A percentile compares a stretch with the other conserved stretches of the same genome.
These are phyloP conservation scores for Candida parachauliodes DNA, from an alignment of 805 yeast species.

Conservation along the genomic window DNA sequence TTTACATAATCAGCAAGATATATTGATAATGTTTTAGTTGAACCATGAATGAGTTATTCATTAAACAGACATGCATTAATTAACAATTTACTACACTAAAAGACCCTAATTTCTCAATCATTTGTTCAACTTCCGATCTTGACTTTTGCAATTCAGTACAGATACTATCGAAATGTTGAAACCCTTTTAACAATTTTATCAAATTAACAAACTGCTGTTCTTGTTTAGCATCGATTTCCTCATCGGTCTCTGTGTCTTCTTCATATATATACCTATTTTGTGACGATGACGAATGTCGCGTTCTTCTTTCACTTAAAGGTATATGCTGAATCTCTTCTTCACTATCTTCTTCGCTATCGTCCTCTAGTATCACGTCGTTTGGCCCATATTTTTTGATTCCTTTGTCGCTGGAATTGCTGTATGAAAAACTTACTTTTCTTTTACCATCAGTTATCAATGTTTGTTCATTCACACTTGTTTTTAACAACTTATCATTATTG, in stretches of 20 bases:
- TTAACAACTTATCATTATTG: slow-evolving; percentile 13
- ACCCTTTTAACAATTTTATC: slow-evolving; percentile 45
- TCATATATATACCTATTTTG: slow-evolving; percentile 1
- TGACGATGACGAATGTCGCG: slow-evolving; percentile 3
- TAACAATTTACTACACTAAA: slow-evolving; percentile 33
- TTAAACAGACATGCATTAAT: too few relatives aligned
- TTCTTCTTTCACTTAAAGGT: slow-evolving; percentile 3
- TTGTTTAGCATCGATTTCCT: slow-evolving; percentile 11
- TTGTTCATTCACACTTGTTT: slow-evolving; percentile 20
- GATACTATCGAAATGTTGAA: slow-evolving; percentile 59
- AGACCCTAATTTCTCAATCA: slow-evolving; percentile 36
- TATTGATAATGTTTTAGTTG: too few relatives aligned
- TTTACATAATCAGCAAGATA: too few relatives aligned
- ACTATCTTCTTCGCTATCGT: slow-evolving; percentile 12
- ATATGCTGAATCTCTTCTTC: slow-evolving; percentile 8
- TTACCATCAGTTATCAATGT: slow-evolving; percentile 16
- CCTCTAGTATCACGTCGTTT: slow-evolving; percentile 11
- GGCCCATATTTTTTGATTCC: slow-evolving; percentile 2
- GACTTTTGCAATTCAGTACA: slow-evolving; percentile 66
- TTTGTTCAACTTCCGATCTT: slow-evolving; percentile 49
- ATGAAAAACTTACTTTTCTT: slow-evolving; percentile 36
- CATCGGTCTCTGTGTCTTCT: slow-evolving; percentile 4
- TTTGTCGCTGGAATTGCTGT: slow-evolving; percentile 7
- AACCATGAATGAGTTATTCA: too few relatives aligned
- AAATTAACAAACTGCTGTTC: slow-evolving; percentile 32